Evolutionary conservation across 1,139 yeast species (phyloP).

Genomic region (Yamadazyma dushanensis): DNA sequence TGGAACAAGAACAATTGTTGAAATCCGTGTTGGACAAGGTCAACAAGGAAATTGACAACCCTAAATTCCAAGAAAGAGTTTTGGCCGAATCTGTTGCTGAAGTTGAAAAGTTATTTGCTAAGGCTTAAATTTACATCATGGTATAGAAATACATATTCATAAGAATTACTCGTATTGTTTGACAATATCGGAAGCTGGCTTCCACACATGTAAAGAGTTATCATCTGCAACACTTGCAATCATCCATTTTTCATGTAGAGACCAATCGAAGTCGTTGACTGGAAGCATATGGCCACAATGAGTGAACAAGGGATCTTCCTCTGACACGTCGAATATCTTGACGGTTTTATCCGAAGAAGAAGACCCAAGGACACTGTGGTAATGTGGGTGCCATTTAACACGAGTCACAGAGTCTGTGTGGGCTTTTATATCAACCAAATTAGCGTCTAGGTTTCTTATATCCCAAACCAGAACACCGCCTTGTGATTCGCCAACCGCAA

Average conservation of each 20-base stretch:
- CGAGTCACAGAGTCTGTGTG: conserved; percentile 67
- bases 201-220: conserved; percentile 86
- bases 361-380: conserved; percentile 62
- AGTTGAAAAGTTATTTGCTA: conserved; percentile 78
- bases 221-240: conserved; percentile 85
- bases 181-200: conserved; percentile 43
- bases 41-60: conserved; percentile 77
- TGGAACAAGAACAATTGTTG: conserved; percentile 92
- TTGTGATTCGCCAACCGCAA: conserved; percentile 71
- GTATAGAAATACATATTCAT: conserved; percentile 4
- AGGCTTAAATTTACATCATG: conserved; percentile 21
- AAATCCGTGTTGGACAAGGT: conserved; percentile 86
- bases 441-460: conserved; percentile 44
- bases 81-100: conserved; percentile 90
- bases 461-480: conserved; percentile 72
- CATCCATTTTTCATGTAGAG: conserved; percentile 74
- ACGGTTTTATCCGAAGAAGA: conserved; percentile 74
- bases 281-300: conserved; percentile 94
- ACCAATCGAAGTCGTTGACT: conserved; percentile 87
- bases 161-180: conserved; percentile 11
- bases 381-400: conserved; percentile 76
- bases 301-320: conserved; percentile 51
- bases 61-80: conserved; percentile 92
- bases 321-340: conserved; percentile 64
- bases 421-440: conserved; percentile 25